A percentile compares a stretch with the other conserved stretches of the same genome.
Conservation (phyloP, 768 basidiomycete genomes). For the Suillus ampliporus region DNA sequence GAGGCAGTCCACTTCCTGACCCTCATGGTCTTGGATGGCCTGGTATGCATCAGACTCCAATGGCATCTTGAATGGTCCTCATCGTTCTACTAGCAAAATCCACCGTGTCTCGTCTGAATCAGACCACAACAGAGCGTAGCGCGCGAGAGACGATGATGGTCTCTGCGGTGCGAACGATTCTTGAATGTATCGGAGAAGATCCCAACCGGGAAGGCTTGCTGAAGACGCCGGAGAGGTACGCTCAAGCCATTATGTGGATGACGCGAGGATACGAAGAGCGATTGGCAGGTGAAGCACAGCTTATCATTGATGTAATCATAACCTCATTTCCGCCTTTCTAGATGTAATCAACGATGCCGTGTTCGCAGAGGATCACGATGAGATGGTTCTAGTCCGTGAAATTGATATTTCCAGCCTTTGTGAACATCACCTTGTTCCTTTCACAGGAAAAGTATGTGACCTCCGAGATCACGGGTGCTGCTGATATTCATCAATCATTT, state of each 20-base stretch:
- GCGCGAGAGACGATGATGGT: constrained; percentile 80
- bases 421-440: constrained; percentile 98
- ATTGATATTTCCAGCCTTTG: constrained; percentile 97
- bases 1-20: constrained; percentile 46
- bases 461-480: neutral
- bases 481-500: constrained; percentile 26
- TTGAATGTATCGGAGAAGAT: constrained; percentile 98
- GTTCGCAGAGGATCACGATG: constrained; percentile 98
- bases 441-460: constrained; percentile 89
- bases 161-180: constrained; percentile 84
- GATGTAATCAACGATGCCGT: constrained; percentile 99
- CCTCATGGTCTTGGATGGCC: constrained; percentile 92
- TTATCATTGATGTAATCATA: constrained; percentile 18
- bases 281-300: constrained; percentile 67
- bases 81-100: constrained; percentile 73
- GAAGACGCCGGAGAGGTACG: constrained; percentile 93
- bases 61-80: constrained; percentile 13
- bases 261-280: constrained; percentile 98
- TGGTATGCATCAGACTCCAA: constrained; percentile 51
- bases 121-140: constrained; percentile 72
- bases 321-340: constrained; percentile 36
- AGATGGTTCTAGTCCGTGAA: constrained; percentile 98
- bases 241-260: constrained; percentile 98
- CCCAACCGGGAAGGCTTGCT: constrained; percentile 92
- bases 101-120: constrained; percentile 82